Evolutionary conservation across 495 filamentous ascomycete species (phyloP).

Genomic region (Podospora tetraspora): DNA sequence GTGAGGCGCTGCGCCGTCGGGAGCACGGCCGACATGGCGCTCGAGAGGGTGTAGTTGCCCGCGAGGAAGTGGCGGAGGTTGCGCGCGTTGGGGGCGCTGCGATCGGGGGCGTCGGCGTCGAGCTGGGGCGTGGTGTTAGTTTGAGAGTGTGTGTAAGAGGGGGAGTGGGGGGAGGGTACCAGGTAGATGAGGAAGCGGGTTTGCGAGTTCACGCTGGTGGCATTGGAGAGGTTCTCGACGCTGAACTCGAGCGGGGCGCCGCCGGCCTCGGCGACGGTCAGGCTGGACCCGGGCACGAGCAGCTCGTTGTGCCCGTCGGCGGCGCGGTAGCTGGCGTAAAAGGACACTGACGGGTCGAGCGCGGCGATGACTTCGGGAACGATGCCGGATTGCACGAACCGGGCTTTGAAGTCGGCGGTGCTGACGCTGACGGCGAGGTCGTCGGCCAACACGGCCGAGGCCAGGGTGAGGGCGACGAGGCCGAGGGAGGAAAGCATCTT

Average conservation of each 20-base stretch:
- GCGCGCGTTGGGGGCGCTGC: conserved; percentile 19
- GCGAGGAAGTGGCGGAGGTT: conserved; percentile 26
- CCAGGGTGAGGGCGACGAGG: conserved; percentile 14
- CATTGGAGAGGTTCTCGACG: conserved; percentile 27
- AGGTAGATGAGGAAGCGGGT: conserved; percentile 26
- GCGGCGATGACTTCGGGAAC: conserved; percentile 27
- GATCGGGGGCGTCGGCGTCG: conserved; percentile 24
- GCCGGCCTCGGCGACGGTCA: conserved; percentile 16
- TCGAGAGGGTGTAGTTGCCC: conserved; percentile 23
- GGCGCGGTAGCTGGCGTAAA: conserved; percentile 22
- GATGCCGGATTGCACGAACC: conserved; percentile 22
- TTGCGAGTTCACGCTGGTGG: conserved; percentile 18
- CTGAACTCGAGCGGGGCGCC: conserved; percentile 22
- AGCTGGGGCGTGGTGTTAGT: conserved; percentile 9
- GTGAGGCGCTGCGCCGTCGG: conserved; percentile 21
- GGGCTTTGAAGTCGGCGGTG: conserved; percentile 24
- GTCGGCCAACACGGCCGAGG: conserved; percentile 10
- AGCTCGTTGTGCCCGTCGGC: conserved; percentile 19
- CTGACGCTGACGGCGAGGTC: conserved; percentile 20
- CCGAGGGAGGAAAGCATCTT: conserved; percentile 6
- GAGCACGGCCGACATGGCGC: conserved; percentile 17
- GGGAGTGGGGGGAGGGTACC: not conserved
- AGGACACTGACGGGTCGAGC: conserved; percentile 25
- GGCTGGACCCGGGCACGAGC: conserved; percentile 15
- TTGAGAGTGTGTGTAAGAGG: not conserved